These are phyloP conservation scores for Blastocystis sp. DNA, from an alignment of 352 stramenopile species.

Conservation along the genomic window DNA sequence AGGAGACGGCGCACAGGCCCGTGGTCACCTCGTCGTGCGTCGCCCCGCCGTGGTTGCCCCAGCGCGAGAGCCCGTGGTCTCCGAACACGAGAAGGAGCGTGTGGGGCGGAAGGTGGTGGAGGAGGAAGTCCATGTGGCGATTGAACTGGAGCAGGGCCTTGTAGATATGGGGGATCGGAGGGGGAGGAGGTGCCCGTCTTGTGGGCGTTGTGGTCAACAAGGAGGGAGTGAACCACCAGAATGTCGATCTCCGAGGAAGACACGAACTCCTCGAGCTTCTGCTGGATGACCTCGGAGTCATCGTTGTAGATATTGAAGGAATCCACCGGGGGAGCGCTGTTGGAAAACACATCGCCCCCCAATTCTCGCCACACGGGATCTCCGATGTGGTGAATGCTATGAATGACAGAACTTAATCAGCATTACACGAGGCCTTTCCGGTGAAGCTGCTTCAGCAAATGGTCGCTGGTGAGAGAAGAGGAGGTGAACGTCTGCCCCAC, in stretches of 20 bases:
- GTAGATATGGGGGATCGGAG: constrained; percentile 28
- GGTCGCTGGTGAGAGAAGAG: not conserved
- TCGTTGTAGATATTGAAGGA: constrained; percentile 61
- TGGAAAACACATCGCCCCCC: constrained; percentile 47
- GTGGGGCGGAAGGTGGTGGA: constrained; percentile 19
- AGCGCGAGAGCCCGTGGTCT: constrained; percentile 39
- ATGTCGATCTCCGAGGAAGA: not conserved
- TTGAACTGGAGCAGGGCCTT: constrained; percentile 48
- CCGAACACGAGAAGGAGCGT: constrained; percentile 62
- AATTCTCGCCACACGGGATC: constrained; percentile 65
- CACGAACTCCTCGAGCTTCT: constrained; percentile 4
- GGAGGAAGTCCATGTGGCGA: not conserved
- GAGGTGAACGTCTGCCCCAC: constrained; percentile 58
- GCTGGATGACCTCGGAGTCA: constrained; percentile 49
- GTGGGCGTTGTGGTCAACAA: constrained; percentile 64
- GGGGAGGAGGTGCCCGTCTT: constrained; percentile 39
- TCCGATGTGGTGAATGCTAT: constrained; percentile 43
- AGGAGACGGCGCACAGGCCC: constrained; percentile 30
- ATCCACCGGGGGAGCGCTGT: not conserved
- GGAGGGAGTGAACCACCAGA: constrained; percentile 50
- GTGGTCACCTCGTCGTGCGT: constrained; percentile 59
- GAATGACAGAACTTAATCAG: not conserved
- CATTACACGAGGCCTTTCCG: not conserved
- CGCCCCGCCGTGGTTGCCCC: constrained; percentile 45
- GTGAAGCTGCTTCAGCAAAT: constrained; percentile 34